Base-by-base conservation (phyloP, 179 eudicot genomes). In the Drosera spatulata region DNA sequence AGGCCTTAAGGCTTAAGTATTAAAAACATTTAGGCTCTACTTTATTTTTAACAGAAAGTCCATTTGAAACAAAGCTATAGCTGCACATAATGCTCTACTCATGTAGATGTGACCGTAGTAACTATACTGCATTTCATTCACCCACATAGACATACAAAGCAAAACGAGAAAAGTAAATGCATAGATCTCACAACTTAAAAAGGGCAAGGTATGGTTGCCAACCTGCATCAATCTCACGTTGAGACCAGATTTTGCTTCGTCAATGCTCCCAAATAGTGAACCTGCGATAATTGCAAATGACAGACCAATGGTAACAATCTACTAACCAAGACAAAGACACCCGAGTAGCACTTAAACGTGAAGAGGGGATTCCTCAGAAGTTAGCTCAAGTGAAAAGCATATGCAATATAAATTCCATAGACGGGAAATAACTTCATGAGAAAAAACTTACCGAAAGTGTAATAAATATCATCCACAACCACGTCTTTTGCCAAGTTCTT, bases 401-500 rank as follows among this genome's bases (percentile, higher is more conserved):
- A 46, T 46, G 50, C 4, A 22, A 58, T 3, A 22, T 61, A 43
- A 61, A 44, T 51, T 14, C 7, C 52, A 42, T 14, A 15, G 40
- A 43, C 37, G 42, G 6, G 6, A 53, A n/a, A n/a, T n/a, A n/a
- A 22, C 33, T 22, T 22, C 53, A 10, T n/a, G 5, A 50, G 11
- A 10, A 10, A 50, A 2, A 61, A 69, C 88, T 79, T 59, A 87
- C 97, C 97, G 58, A 90, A 86, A 69, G 89, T 66, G 60, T 61
- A 81, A 73, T 77, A 74, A 61, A 93, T 84, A 71, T 93, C 99
- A 63, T 89, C 88, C 5, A 56, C 65, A 44, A 78, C 76, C 75
- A 89, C 96, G 64, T 89, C 99, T 72, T 93, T 93, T 33, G 95
- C 89, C 81, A 93, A 77, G 77, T 93, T 93, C 79, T 93, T 93